Evolutionary conservation across 345 rosid species (phyloP), one percentile per base, ranked within the genome.

Genomic region (Acer yangbiense): DNA sequence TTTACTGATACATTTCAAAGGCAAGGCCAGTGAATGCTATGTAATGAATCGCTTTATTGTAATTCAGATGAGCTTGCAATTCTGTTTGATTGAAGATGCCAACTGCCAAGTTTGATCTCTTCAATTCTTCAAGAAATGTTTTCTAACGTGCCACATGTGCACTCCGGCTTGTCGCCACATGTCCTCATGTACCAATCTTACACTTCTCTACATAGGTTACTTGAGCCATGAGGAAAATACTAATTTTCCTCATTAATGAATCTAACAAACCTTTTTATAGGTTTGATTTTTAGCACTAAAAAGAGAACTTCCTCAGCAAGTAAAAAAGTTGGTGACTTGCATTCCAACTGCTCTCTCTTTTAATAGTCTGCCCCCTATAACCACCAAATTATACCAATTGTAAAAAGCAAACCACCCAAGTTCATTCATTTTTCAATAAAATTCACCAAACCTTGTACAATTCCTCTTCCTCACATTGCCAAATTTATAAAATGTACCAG

Each of bases 311-410:
- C 78, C 46, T 52, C 11, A 43, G 9, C 62, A 58, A 55, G 80
- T 72, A 21, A 25, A 43, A 43, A 82, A 81, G 91, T 90, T 84
- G 98, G 90, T 90, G 90, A 77, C 89, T 86, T 87, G 82, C 87
- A 76, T 79, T 71, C 86, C 88, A 90, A 82, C 98, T 82, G 87
- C 91, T 83, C 81, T 81, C 80, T 83, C 82, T 60, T 57, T 76
- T 58, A 35, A 32, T 23, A 63, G 60, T 78, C 82, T 29, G 73
- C 39, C 35, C 35, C 0, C 35, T 32, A 32, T 32, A 4, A 0
- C 35, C 35, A 35, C 39, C 39, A 35, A 35, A 35, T 35, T 35
- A 35, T 35, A 35, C 6, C 35, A 4, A 35, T 35, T 35, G 39
- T 35, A 35, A 35, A 35, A 35, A 5, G 39, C 39, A 35, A 71